A percentile compares a stretch with the other conserved stretches of the same genome.
Conservation (phyloP, 352 stramenopile species). For the Phytophthora uliginosa region DNA sequence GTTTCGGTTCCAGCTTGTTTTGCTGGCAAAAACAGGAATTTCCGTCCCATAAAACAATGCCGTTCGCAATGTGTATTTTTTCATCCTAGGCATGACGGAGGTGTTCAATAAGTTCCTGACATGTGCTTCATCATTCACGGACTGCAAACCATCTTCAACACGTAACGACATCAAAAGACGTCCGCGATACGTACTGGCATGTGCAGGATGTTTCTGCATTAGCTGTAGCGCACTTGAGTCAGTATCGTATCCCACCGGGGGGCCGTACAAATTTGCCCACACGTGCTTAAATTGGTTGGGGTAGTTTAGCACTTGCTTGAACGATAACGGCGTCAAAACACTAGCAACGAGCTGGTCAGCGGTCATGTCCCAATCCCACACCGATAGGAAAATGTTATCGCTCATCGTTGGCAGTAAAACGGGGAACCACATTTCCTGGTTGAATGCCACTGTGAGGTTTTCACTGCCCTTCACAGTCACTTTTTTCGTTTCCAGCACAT, state of each 20-base stretch:
- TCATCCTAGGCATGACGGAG: conserved; percentile 44
- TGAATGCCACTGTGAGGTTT: conserved; percentile 58
- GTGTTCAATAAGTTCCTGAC: conserved; percentile 69
- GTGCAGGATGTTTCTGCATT: conserved; percentile 75
- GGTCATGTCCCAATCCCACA: conserved; percentile 87
- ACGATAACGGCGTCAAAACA: conserved; percentile 72
- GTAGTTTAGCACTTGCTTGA: conserved; percentile 75
- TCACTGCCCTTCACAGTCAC: conserved; percentile 71
- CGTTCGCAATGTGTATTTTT: conserved; percentile 68
- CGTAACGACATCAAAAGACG: conserved; percentile 76
- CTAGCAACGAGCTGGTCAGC: conserved; percentile 82
- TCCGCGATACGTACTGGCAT: conserved; percentile 84
- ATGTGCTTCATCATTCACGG: conserved; percentile 73
- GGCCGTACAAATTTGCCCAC: conserved; percentile 90
- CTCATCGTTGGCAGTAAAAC: conserved; percentile 85
- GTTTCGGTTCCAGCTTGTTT: conserved; percentile 75
- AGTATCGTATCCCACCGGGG: conserved; percentile 68
- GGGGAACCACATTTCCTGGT: conserved; percentile 91
- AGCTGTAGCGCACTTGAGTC: conserved; percentile 38
- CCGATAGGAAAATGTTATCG: conserved; percentile 84
- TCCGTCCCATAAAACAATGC: conserved; percentile 85
- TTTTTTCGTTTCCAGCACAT: conserved; percentile 76
- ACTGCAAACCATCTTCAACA: conserved; percentile 74
- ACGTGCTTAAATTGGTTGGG: conserved; percentile 61
- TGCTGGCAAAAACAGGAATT: conserved; percentile 80